Base-by-base conservation (phyloP, 108 stramenopile species). In the Stephanodiscus minutulus region DNA sequence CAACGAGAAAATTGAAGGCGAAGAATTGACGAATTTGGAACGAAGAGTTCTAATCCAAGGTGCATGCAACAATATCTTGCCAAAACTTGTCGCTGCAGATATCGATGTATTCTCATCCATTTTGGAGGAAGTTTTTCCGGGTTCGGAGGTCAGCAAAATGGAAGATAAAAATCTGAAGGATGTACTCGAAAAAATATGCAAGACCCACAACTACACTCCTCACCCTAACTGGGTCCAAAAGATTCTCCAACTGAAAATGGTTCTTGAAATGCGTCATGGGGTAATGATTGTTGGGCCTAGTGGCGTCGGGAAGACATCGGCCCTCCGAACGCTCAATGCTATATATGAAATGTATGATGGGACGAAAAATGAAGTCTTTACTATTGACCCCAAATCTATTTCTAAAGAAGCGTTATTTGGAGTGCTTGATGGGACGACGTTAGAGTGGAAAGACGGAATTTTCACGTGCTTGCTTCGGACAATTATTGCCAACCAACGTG, bases 381-480 rank as follows among this genome's bases (percentile, higher is more conserved):
- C 92, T 1, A 97, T 99, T 66, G 99, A 99, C 73, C 97, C 99
- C 20, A 99, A 98, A 81, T 93, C 98, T 22, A 85, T 98, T 10
- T 68, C 80, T 76, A 98, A 98, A 67, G 96, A 98, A 59, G 76
- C 81, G 10, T 77, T 99, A 17, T 98, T 94, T 82, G 99, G 99
- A 58, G 65, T 69, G 15, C 82, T 99, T 28, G 99, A 99, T 73
- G 93, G 96, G 9, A 98, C 96, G 37, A 99, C 99, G 1, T 83
- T 98, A 43, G 99, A 99, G 71, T 99, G 99, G 99, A 98, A 96
- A n/a, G 98, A 99, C 73, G 99, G 99, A 58, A 86, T 99, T 44
- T 97, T 98, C 73, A 98, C 99, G 11, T 83, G 85, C 52, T 43
- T 93, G 12, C 74, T 97, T 5, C 74, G 96, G 36, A 79, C 73